Percentiles rank a stretch among this genome's conserved stretches.
Evolutionary conservation across 352 stramenopile species (phyloP).

Genomic region (Phytopythium litorale): DNA sequence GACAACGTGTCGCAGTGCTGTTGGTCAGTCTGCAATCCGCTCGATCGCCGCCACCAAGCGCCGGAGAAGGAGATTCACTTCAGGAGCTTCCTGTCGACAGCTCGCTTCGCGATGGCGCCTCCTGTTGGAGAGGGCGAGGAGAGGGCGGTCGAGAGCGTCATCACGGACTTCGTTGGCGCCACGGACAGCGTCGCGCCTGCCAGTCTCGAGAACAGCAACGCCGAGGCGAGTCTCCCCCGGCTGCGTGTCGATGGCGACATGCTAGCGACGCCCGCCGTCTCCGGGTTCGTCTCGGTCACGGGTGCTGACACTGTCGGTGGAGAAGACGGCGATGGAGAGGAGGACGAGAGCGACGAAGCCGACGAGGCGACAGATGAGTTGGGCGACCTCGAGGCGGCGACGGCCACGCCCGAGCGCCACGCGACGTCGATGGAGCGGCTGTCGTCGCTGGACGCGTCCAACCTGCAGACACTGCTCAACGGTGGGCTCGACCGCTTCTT

Average conservation of each 20-base stretch:
- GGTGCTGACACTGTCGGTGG: not conserved
- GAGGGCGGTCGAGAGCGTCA: not conserved
- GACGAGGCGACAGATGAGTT: not conserved
- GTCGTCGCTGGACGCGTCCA: constrained; percentile 31
- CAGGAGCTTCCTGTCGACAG: not conserved
- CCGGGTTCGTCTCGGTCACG: not conserved
- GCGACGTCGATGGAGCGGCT: not conserved
- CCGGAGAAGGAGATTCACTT: not conserved
- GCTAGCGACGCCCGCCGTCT: not conserved
- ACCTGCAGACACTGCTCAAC: constrained; percentile 50
- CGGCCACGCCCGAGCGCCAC: not conserved
- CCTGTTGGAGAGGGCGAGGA: too few relatives aligned
- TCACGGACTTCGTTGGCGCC: constrained; percentile 6
- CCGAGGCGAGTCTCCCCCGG: not conserved
- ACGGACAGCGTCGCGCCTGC: not conserved
- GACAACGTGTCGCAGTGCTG: not conserved
- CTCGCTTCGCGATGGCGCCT: not conserved
- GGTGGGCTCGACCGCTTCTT: constrained; percentile 56
- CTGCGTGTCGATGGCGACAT: not conserved
- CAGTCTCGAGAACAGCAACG: not conserved
- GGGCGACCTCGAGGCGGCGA: not conserved
- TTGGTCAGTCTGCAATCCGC: not conserved
- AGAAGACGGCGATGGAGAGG: not conserved
- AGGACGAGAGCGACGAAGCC: not conserved
- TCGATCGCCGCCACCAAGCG: not conserved